Percentiles rank a stretch among this genome's conserved stretches.
phyloP scores from a whole-genome alignment of 164 flowering plant genomes.

The Stephania japonica region DNA sequence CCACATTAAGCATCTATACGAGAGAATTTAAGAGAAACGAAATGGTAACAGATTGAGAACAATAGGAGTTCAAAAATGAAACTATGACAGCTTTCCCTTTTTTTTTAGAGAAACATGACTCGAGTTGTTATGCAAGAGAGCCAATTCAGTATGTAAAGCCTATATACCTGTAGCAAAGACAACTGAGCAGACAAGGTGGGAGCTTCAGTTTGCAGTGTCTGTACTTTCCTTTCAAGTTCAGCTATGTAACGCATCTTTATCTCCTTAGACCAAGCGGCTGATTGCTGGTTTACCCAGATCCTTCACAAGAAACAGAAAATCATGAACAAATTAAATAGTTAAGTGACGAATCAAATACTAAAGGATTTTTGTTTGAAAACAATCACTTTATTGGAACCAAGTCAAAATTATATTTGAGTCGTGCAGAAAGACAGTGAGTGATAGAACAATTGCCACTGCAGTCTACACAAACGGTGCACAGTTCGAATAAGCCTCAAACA shows the following conservation, averaged over 20 bases:
- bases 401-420: background rate
- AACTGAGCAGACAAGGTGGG: conserved; percentile 89
- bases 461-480: background rate
- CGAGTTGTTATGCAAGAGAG: background rate
- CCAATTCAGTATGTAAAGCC: background rate
- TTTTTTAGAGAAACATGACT: too few relatives aligned
- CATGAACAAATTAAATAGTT: background rate
- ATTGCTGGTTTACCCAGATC: conserved; percentile 98
- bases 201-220: conserved; percentile 87
- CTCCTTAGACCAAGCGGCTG: conserved; percentile 97
- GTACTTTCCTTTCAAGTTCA: conserved; percentile 93
- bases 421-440: background rate
- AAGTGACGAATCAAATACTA: too few relatives aligned
- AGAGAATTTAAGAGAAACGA: background rate
- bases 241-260: conserved; percentile 96
- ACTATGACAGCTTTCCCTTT: background rate
- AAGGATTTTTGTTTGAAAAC: background rate
- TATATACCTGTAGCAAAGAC: conserved; percentile 74
- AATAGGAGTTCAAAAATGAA: background rate
- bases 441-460: background rate
- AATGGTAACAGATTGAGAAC: background rate
- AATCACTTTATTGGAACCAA: background rate
- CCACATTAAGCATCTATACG: background rate
- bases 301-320: conserved; percentile 27
- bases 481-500: background rate